A percentile compares a stretch with the other conserved stretches of the same genome.
phyloP scores from a whole-genome alignment of 2,329 filamentous ascomycete genomes.

The Pyrenophora seminiperda region DNA sequence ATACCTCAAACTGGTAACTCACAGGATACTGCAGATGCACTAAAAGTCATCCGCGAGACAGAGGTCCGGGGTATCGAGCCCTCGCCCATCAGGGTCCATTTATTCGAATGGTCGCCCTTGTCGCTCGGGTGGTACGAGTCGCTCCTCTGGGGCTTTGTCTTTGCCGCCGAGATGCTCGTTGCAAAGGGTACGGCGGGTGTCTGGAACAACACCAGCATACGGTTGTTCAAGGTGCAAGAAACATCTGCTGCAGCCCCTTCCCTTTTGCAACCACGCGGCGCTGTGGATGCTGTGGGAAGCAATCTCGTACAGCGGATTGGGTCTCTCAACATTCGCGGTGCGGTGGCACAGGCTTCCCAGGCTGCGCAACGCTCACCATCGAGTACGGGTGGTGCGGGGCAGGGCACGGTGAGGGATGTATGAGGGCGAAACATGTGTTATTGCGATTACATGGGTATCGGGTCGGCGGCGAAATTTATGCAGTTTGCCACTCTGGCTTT shows the following conservation, averaged over 20 bases:
- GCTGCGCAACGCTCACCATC: slow-evolving; percentile 21
- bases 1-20: slow-evolving; percentile 55
- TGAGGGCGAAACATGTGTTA: slow-evolving; percentile 27
- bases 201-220: slow-evolving; percentile 90
- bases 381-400: slow-evolving; percentile 29
- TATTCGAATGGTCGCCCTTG: slow-evolving; percentile 91
- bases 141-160: slow-evolving; percentile 90
- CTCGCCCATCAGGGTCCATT: slow-evolving; percentile 75
- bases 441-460: slow-evolving; percentile 1
- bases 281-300: slow-evolving; percentile 90
- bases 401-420: slow-evolving; percentile 42
- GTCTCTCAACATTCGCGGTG: slow-evolving; percentile 71
- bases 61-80: slow-evolving; percentile 75
- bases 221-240: slow-evolving; percentile 88
- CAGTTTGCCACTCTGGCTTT: slow-evolving; percentile 1
- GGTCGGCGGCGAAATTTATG: no score
- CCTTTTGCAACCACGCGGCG: slow-evolving; percentile 81
- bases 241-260: slow-evolving; percentile 79
- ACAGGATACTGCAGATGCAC: slow-evolving; percentile 47
- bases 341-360: slow-evolving; percentile 32
- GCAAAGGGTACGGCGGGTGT: slow-evolving; percentile 86
- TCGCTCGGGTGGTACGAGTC: slow-evolving; percentile 96
- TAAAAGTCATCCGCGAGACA: slow-evolving; percentile 62
- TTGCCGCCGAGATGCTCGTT: slow-evolving; percentile 86
- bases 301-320: slow-evolving; percentile 87